A percentile compares a stretch with the other conserved stretches of the same genome.
Conservation (phyloP, 257 asterid species). For the Misopates orontium region DNA sequence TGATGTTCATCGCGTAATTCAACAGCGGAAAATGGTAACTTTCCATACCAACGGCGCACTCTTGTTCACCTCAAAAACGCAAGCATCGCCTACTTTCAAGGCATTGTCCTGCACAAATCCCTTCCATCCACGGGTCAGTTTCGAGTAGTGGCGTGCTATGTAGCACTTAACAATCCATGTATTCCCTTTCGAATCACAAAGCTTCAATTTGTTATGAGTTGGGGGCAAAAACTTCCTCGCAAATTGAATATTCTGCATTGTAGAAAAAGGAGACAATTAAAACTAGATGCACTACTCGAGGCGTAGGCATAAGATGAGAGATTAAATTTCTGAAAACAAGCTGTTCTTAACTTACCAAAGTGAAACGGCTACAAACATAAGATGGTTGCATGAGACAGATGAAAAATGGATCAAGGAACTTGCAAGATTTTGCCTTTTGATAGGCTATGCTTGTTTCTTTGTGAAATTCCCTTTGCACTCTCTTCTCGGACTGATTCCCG, state of each 20-base stretch:
- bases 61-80: conserved; percentile 25
- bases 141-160: neutral
- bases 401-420: conserved; percentile 21
- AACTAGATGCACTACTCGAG: conserved; percentile 5
- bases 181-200: neutral
- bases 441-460: conserved; percentile 11
- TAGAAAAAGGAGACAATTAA: too few species aligned
- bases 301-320: neutral
- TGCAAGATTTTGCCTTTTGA: conserved; percentile 21
- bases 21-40: conserved; percentile 12
- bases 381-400: conserved; percentile 31
- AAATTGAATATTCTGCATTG: too few species aligned
- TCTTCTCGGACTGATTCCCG: neutral
- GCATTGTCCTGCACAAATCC: conserved; percentile 27
- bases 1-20: neutral
- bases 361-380: neutral
- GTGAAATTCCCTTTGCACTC: neutral
- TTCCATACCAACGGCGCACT: neutral
- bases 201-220: neutral
- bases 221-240: too few species aligned
- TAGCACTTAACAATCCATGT: conserved; percentile 10
- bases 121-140: conserved; percentile 18
- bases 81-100: conserved; percentile 23
- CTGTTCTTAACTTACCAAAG: conserved; percentile 24
- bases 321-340: too few species aligned